These are phyloP conservation scores for Penicillium capsulatum DNA, from an alignment of 2,329 filamentous ascomycete species.

Conservation along the genomic window DNA sequence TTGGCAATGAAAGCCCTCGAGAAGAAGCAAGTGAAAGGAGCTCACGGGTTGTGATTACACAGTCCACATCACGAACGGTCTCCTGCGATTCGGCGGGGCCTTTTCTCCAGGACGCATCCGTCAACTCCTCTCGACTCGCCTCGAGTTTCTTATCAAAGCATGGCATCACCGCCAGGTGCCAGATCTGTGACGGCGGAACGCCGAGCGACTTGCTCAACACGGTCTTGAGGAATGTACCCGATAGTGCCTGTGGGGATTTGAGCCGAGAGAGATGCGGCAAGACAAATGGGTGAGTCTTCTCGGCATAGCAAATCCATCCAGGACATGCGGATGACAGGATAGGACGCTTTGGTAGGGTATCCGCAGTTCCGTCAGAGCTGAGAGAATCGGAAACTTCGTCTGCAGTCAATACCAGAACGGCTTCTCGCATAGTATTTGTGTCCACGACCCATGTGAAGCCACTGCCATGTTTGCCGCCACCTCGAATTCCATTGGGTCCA, in stretches of 20 bases:
- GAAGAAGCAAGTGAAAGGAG: conserved; percentile 83
- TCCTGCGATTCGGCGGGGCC: conserved; percentile 32
- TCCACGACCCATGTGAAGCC: conserved; percentile 87
- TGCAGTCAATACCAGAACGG: conserved; percentile 73
- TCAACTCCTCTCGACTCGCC: conserved; percentile 88
- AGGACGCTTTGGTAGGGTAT: conserved; percentile 37
- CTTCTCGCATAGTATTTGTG: conserved; percentile 77
- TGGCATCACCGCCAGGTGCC: conserved; percentile 95
- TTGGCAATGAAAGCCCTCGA: conserved; percentile 71
- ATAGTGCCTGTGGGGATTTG: conserved; percentile 90
- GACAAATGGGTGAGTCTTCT: conserved; percentile 94
- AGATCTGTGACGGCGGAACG: conserved; percentile 74
- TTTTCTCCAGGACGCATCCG: conserved; percentile 65
- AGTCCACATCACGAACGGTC: conserved; percentile 82
- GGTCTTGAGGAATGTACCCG: conserved; percentile 86
- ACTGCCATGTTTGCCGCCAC: conserved; percentile 67
- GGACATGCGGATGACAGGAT: conserved; percentile 83
- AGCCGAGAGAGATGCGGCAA: conserved; percentile 84
- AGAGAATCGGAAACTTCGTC: conserved; percentile 60
- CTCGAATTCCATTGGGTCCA: conserved; percentile 64
- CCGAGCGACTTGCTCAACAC: conserved; percentile 68
- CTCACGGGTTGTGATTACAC: conserved; percentile 95
- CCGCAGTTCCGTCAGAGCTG: conserved; percentile 8
- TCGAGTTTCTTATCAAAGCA: conserved; percentile 99
- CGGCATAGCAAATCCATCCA: conserved; percentile 97